phyloP scores from a whole-genome alignment of 2,329 filamentous ascomycete genomes.

The Aspergillus sp. region DNA sequence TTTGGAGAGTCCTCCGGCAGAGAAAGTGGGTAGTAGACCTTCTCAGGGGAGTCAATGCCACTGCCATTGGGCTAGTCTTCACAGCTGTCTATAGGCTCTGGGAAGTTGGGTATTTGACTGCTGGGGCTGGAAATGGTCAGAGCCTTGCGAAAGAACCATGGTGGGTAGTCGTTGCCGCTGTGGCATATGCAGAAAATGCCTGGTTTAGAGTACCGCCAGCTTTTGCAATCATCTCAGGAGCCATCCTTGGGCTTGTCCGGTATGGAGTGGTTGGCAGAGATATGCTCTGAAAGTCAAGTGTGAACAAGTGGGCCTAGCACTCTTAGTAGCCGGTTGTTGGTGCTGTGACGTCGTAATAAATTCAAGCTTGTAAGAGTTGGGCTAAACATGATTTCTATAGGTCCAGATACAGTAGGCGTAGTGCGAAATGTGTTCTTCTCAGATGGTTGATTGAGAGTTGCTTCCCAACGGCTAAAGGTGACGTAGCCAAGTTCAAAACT shows the following conservation, averaged over 20 bases:
- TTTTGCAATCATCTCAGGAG: slow-evolving; percentile 52
- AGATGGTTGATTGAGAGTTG: slow-evolving; percentile 17
- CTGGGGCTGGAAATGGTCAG: slow-evolving; percentile 53
- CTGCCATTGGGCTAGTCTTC: slow-evolving; percentile 65
- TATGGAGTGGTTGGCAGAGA: slow-evolving; percentile 48
- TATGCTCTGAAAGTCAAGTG: background rate
- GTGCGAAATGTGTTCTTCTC: background rate
- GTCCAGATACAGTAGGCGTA: background rate
- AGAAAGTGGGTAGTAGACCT: slow-evolving; percentile 54
- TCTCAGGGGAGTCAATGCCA: slow-evolving; percentile 62
- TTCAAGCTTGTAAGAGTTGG: background rate
- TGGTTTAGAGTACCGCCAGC: slow-evolving; percentile 54
- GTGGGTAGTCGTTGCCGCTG: slow-evolving; percentile 64
- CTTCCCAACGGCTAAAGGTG: slow-evolving; percentile 67
- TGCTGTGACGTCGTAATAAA: too few relatives aligned
- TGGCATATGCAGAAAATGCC: slow-evolving; percentile 52
- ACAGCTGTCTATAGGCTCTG: slow-evolving; percentile 68
- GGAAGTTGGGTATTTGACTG: slow-evolving; percentile 64
- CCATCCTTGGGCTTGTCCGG: slow-evolving; percentile 53
- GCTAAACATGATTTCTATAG: background rate
- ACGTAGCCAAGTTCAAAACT: background rate
- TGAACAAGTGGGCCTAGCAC: too few relatives aligned
- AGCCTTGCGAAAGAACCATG: slow-evolving; percentile 64
- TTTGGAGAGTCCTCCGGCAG: slow-evolving; percentile 59
- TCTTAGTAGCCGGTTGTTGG: too few relatives aligned